These are phyloP conservation scores for Monosporascus sp. DNA, from an alignment of 2,329 filamentous ascomycete species.

Conservation along the genomic window DNA sequence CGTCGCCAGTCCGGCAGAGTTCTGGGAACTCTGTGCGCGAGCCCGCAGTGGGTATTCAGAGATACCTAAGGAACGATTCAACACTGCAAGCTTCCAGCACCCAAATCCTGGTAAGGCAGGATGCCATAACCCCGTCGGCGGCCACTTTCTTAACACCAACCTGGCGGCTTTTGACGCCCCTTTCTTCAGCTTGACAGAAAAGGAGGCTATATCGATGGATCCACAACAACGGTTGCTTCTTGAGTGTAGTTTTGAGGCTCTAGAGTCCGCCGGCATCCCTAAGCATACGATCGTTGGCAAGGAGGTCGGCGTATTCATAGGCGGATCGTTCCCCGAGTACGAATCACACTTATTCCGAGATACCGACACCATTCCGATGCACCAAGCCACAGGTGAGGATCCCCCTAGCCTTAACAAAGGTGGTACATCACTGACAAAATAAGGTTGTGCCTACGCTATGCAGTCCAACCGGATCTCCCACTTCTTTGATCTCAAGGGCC, in stretches of 20 bases:
- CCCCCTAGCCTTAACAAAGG: neutral
- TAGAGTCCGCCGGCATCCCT: constrained; percentile 47
- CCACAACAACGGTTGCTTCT: constrained; percentile 48
- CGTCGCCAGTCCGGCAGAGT: constrained; percentile 28
- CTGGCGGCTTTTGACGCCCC: constrained; percentile 43
- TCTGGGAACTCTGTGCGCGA: constrained; percentile 33
- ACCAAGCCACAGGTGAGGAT: constrained; percentile 42
- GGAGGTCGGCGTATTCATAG: constrained; percentile 45
- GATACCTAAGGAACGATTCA: constrained; percentile 39
- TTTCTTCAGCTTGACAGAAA: constrained; percentile 47
- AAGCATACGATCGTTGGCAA: constrained; percentile 41
- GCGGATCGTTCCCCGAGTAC: constrained; percentile 43
- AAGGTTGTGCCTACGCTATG: constrained; percentile 44
- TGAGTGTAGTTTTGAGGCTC: constrained; percentile 48
- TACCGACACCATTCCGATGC: constrained; percentile 42
- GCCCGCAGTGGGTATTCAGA: constrained; percentile 31
- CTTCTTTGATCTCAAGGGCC: constrained; percentile 49
- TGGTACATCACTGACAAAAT: constrained; percentile 8
- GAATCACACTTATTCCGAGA: constrained; percentile 39
- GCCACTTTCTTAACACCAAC: constrained; percentile 38
- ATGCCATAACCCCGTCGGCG: constrained; percentile 28
- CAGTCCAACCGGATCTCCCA: constrained; percentile 50
- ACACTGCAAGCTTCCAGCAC: constrained; percentile 28
- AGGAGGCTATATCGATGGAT: constrained; percentile 46
- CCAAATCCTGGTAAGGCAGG: constrained; percentile 31